Evolutionary conservation across 257 asterid species (phyloP), one percentile per base, ranked within the genome.

Genomic region (Handroanthus guayacan): DNA sequence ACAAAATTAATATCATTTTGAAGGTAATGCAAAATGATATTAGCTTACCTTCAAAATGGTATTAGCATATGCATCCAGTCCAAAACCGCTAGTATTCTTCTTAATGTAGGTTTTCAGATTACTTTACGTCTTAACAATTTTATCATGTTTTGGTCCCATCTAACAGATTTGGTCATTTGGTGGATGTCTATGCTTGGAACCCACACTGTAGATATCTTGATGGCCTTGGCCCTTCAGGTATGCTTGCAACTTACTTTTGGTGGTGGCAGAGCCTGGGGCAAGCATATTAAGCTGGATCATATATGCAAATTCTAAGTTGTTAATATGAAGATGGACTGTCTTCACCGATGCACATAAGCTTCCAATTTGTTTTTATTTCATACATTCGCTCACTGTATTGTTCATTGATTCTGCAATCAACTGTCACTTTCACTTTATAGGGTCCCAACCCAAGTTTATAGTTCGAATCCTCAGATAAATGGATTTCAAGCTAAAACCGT

Each of bases 101-200:
- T 4, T 61, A 14, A 36, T 6, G 9, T 43, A 39, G 36, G 43
- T 58, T 55, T 41, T 50, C 58, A 7, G 38, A 20, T 66, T 66
- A 17, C 55, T 17, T 51, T 47, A 47, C 52, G 31, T 52, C 62
- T 43, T 57, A 41, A 75, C 39, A 47, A 75, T 37, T 62, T 39
- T 36, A 13, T 72, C 14, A 12, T 67, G 68, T 73, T 44, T 77
- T 81, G 75, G 62, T 74, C 71, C 48, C 73, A 54, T 60, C 67
- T 38, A 56, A 79, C 86, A 89, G 92, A 83, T 85, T 68, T 64
- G 95, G 95, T 76, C 89, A 86, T 81, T 79, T 89, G 88, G 82
- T 84, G 58, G 93, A 88, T 80, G 68, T 80, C 44, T 88, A 81
- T 83, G 80, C 89, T 9, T 88, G 93, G 93, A 88, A 82, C 76